Evolutionary conservation across 1,284 basidiomycete species (phyloP).

Genomic region (Neonothopanus nambi): DNA sequence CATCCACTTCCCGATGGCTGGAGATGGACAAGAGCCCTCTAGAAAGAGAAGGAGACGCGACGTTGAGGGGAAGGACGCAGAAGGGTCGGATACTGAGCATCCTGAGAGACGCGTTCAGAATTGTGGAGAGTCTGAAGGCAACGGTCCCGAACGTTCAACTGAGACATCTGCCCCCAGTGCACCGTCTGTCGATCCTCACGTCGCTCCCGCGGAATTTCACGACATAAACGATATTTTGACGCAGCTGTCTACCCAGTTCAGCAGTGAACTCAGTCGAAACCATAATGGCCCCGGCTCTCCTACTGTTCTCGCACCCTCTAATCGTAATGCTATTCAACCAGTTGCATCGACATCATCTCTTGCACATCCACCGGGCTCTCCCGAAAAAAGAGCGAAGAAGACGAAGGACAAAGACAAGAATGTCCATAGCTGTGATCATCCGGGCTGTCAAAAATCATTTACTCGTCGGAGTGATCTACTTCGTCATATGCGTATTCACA

Average conservation of each 20-base stretch:
- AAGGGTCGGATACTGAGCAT: slow-evolving; percentile 57
- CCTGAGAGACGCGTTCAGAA: slow-evolving; percentile 34
- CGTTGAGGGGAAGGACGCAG: slow-evolving; percentile 40
- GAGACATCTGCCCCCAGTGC: slow-evolving; percentile 2
- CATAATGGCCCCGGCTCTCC: slow-evolving; percentile 10
- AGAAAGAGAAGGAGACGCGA: slow-evolving; percentile 32
- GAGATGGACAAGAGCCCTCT: slow-evolving; percentile 33
- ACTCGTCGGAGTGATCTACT: slow-evolving; percentile 74
- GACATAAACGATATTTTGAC: slow-evolving; percentile 76
- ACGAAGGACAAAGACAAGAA: slow-evolving; percentile 40
- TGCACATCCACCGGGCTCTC: slow-evolving; percentile 25
- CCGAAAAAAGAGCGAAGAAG: slow-evolving; percentile 41
- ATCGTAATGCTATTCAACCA: slow-evolving; percentile 35
- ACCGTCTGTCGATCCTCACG: slow-evolving; percentile 23
- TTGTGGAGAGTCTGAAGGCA: slow-evolving; percentile 22
- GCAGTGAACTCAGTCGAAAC: slow-evolving; percentile 36
- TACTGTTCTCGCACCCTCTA: slow-evolving; percentile 34
- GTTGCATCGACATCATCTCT: slow-evolving; percentile 48
- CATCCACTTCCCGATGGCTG: slow-evolving; percentile 68
- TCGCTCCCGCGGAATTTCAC: slow-evolving; percentile 39
- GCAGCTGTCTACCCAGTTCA: slow-evolving; percentile 69
- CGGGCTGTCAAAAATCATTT: slow-evolving; percentile 73
- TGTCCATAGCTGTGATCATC: slow-evolving; percentile 58
- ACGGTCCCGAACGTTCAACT: background rate
- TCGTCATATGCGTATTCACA: slow-evolving; percentile 85